phyloP scores from a whole-genome alignment of 176 grass and related monocot species.

The Oryza meyeriana region DNA sequence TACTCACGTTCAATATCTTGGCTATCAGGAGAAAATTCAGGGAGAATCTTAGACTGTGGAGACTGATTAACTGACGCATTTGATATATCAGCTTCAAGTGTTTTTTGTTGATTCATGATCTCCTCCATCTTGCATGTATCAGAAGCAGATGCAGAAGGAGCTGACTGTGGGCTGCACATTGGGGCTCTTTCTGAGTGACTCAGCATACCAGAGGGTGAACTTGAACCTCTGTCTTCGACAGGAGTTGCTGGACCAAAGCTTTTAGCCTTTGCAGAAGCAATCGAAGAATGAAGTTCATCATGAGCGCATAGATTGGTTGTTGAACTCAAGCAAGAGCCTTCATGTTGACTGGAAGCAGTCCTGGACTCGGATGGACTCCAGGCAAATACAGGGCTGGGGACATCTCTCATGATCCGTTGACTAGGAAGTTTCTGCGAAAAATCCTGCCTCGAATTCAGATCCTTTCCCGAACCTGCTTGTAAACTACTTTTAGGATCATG shows the following conservation, averaged over 20 bases:
- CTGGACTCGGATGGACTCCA: constrained; percentile 52
- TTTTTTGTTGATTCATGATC: constrained; percentile 34
- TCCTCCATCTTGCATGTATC: constrained; percentile 41
- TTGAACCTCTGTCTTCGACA: constrained; percentile 54
- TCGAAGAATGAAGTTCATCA: constrained; percentile 47
- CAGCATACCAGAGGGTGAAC: constrained; percentile 33
- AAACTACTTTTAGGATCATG: constrained; percentile 33
- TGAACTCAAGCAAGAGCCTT: constrained; percentile 49
- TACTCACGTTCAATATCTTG: constrained; percentile 38
- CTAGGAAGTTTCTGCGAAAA: constrained; percentile 21
- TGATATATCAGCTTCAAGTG: constrained; percentile 35
- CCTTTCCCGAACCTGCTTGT: constrained; percentile 32
- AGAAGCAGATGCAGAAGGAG: constrained; percentile 27
- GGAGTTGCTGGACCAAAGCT: constrained; percentile 38
- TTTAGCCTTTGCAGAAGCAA: constrained; percentile 43
- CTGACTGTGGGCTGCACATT: constrained; percentile 34
- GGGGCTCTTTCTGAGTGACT: constrained; percentile 44
- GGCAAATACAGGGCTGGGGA: constrained; percentile 36
- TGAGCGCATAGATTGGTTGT: constrained; percentile 25
- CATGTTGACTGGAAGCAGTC: constrained; percentile 54
- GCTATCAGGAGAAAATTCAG: constrained; percentile 42
- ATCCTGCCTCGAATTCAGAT: constrained; percentile 38
- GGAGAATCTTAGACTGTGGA: constrained; percentile 33
- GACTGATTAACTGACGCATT: constrained; percentile 49
- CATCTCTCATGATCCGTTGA: constrained; percentile 40